These are phyloP conservation scores for Drechslerella stenobrocha DNA, from an alignment of 2,329 filamentous ascomycete genomes.

Conservation along the genomic window DNA sequence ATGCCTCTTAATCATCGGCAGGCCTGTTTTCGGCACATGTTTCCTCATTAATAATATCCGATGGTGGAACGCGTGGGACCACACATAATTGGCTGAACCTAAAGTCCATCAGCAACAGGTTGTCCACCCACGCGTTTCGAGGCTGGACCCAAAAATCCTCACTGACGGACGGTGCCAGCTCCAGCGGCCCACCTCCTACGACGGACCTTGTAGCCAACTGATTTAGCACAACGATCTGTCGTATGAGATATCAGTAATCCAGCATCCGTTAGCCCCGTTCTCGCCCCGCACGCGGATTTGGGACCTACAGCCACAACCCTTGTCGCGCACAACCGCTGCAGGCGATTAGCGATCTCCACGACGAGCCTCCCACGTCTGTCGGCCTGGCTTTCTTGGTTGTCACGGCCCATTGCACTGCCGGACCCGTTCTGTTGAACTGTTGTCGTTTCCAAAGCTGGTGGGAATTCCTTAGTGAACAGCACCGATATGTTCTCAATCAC, in stretches of 20 bases:
- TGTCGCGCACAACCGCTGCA: conserved; percentile 42
- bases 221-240: conserved; percentile 36
- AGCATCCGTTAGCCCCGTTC: neutral
- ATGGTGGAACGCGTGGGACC: conserved; percentile 38
- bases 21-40: conserved; percentile 40
- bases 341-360: conserved; percentile 36
- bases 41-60: conserved; percentile 39
- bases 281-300: neutral
- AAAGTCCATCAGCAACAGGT: neutral
- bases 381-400: conserved; percentile 17
- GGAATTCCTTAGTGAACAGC: conserved; percentile 50
- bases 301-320: conserved; percentile 33
- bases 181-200: conserved; percentile 38
- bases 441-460: conserved; percentile 45
- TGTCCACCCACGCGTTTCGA: conserved; percentile 3
- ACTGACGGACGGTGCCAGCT: conserved; percentile 41
- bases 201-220: conserved; percentile 31
- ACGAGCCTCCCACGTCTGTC: conserved; percentile 38
- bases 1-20: conserved; percentile 25
- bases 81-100: conserved; percentile 39
- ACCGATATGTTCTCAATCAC: conserved; percentile 51
- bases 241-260: conserved; percentile 3
- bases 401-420: conserved; percentile 2
- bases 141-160: conserved; percentile 2
- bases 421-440: neutral